phyloP scores from a whole-genome alignment of 805 yeast genomes.

The Clavispora asparagi region DNA sequence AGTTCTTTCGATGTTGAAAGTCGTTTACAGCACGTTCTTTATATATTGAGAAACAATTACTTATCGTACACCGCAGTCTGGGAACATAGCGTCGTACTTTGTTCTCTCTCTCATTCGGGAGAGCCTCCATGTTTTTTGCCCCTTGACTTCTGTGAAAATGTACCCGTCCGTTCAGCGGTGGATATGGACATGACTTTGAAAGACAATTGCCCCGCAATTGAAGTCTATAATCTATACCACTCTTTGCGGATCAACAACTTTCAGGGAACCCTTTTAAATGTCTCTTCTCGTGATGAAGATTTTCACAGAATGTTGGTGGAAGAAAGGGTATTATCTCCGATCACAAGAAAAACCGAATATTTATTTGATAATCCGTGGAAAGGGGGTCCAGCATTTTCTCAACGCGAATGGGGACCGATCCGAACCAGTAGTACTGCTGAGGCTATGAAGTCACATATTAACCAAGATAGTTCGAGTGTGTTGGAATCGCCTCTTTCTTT shows the following conservation, averaged over 20 bases:
- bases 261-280: neutral
- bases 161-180: neutral
- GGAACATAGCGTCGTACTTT: slow-evolving; percentile 8
- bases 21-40: neutral
- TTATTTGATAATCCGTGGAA: neutral
- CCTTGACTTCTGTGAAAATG: slow-evolving; percentile 5
- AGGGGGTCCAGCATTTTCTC: neutral
- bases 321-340: neutral
- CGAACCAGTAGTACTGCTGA: too few relatives aligned
- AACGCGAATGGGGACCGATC: too few relatives aligned
- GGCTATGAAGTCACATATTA: too few relatives aligned
- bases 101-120: slow-evolving; percentile 8
- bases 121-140: slow-evolving; percentile 11
- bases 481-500: too few relatives aligned
- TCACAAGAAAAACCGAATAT: neutral
- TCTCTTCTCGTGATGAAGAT: neutral
- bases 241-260: neutral
- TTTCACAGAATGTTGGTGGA: neutral
- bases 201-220: slow-evolving; percentile 5
- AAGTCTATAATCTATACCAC: slow-evolving; percentile 6
- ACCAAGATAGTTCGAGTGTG: too few relatives aligned
- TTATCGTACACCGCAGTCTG: slow-evolving; percentile 7
- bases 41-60: neutral
- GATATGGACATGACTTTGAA: neutral
- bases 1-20: neutral